phyloP scores from a whole-genome alignment of 345 rosid genomes.

The Salix udensis region DNA sequence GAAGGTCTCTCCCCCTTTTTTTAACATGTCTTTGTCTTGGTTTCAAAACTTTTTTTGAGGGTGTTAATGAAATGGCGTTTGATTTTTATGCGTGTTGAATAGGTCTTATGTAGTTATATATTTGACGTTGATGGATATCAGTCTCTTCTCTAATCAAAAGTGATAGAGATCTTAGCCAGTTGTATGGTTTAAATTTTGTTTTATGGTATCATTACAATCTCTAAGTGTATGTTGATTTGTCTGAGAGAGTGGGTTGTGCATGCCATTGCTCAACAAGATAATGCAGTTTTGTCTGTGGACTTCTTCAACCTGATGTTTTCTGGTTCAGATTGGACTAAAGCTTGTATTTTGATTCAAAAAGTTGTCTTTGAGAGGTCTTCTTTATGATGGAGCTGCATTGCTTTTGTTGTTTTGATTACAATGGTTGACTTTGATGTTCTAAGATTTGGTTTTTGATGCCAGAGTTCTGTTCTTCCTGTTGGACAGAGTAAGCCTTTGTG shows the following conservation, averaged over 20 bases:
- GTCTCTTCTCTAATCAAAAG: conserved; percentile 28
- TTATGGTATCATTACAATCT: conserved; percentile 22
- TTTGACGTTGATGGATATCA: conserved; percentile 45
- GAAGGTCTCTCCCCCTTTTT: conserved; percentile 59
- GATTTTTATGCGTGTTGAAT: conserved; percentile 42
- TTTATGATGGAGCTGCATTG: conserved; percentile 19
- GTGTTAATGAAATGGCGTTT: conserved; percentile 27
- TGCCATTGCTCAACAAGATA: conserved; percentile 12
- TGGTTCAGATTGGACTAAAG: conserved; percentile 8
- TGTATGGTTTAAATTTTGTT: conserved; percentile 15
- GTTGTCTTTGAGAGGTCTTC: conserved; percentile 4
- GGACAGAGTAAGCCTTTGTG: conserved; percentile 23
- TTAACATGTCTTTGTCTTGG: background rate
- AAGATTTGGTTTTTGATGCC: conserved; percentile 12
- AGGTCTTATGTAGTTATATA: conserved; percentile 11
- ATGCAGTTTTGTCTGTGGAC: conserved; percentile 34
- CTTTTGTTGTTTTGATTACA: conserved; percentile 17
- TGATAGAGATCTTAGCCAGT: conserved; percentile 13
- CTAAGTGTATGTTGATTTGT: conserved; percentile 53
- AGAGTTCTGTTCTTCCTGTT: conserved; percentile 24
- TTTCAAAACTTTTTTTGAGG: conserved; percentile 1
- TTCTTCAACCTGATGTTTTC: conserved; percentile 20
- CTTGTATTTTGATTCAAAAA: conserved; percentile 9
- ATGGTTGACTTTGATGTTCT: conserved; percentile 5
- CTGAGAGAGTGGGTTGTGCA: conserved; percentile 32